Evolutionary conservation across 352 stramenopile genomes (phyloP), one percentile per base, ranked within the genome.

Genomic region (Pythium dissotocum): DNA sequence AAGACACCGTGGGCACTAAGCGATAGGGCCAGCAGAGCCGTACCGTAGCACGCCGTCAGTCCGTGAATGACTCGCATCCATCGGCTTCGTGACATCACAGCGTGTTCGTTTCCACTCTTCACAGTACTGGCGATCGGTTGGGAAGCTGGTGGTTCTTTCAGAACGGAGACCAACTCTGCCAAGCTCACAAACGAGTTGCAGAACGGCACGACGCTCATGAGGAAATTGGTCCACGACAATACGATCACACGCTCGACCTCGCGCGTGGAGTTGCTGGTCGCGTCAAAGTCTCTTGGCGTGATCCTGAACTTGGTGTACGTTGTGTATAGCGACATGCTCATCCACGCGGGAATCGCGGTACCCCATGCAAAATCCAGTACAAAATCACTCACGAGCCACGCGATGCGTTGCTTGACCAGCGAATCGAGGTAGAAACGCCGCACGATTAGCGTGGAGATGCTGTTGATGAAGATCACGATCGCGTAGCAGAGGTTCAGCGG

Each of bases 401-500:
- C 44, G 44, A 52, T 28, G 18, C 44, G 44, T 18, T 52, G 44
- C 44, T 52, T 24, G 44, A 52, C 7, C 2, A 52, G 18, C 18
- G 16, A 28, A 16, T 52, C 18, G 18, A 4, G 10, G 44, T 52
- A 52, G 16, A 52, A 28, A 6, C 44, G 44, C 6, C n/a, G 60
- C 4, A 32, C 40, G n/a, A 18, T 26, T 55, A 35, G 60, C 21
- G 26, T 61, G 18, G 24, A 16, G 7, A 16, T 44, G 28, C 35
- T 46, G 26, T 35, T 65, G n/a, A 52, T 21, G 12, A 53, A 58
- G n/a, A 52, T 58, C 16, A 35, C 35, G 33, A 65, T 12, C 16
- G 16, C 24, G 33, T 52, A 65, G 5, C 18, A n/a, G 9, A 30
- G n/a, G 21, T 40, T 46, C n/a, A 70, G 70, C 42, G 69, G 65